Evolutionary conservation across 23 red algal species (phyloP).

Genomic region (Gracilariopsis chorda): DNA sequence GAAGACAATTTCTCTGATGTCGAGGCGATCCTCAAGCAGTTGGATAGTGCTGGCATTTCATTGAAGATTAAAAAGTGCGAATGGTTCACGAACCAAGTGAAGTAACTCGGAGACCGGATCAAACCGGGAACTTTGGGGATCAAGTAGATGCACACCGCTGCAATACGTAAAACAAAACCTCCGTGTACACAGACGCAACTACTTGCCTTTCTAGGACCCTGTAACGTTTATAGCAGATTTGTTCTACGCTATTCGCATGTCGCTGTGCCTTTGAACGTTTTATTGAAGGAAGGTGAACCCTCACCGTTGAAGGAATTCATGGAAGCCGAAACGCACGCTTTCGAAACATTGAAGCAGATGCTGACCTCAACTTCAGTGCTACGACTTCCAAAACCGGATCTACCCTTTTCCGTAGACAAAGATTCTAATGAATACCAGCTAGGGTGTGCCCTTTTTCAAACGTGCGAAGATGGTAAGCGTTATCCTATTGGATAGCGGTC

Average conservation of each 20-base stretch:
- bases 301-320: background rate
- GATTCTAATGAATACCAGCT: conserved; percentile 9
- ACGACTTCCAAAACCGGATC: background rate
- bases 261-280: background rate
- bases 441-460: conserved; percentile 25
- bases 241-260: background rate
- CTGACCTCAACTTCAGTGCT: background rate
- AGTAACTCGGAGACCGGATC: conserved; percentile 7
- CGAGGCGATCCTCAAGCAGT: background rate
- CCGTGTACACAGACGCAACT: conserved; percentile 17
- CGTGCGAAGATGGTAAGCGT: background rate
- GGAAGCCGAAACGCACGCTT: background rate
- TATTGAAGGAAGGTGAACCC: background rate
- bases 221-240: conserved; percentile 32
- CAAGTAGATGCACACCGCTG: background rate
- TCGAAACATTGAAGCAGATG: background rate
- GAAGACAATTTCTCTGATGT: conserved; percentile 15
- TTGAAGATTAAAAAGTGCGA: conserved; percentile 11
- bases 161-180: background rate
- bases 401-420: background rate
- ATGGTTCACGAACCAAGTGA: background rate
- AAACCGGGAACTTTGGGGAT: conserved; percentile 1
- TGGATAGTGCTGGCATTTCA: background rate
- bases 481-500: conserved; percentile 24
- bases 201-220: background rate